Evolutionary conservation across 345 rosid species (phyloP).

Genomic region (Arabidopsis arenosa): DNA sequence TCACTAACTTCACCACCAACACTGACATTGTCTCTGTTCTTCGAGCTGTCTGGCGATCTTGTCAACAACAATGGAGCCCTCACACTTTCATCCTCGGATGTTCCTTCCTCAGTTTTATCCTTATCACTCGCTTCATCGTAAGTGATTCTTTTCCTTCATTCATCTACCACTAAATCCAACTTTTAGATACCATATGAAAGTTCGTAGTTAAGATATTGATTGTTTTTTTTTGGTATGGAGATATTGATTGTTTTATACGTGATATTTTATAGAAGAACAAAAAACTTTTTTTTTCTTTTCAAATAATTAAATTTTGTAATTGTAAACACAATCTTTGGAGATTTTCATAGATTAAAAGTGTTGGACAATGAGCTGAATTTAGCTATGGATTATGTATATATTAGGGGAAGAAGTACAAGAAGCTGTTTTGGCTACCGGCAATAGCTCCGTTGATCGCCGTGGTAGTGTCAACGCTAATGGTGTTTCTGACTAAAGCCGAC

Average conservation of each 20-base stretch:
- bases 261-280: no score
- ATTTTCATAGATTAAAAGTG: neutral
- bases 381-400: neutral
- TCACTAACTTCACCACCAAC: constrained; percentile 72
- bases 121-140: constrained; percentile 69
- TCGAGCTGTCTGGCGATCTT: constrained; percentile 65
- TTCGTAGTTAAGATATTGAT: no score
- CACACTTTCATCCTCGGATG: constrained; percentile 31
- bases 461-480: constrained; percentile 66
- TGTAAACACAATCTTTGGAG: neutral
- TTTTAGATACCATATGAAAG: neutral
- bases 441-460: constrained; percentile 85
- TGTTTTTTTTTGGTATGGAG: no score
- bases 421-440: constrained; percentile 87
- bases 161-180: neutral
- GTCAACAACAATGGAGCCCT: constrained; percentile 68
- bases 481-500: constrained; percentile 81
- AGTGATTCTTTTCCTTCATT: constrained; percentile 30
- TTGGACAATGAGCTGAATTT: neutral
- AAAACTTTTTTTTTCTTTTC: neutral
- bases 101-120: constrained; percentile 54
- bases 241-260: neutral
- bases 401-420: constrained; percentile 74
- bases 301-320: neutral
- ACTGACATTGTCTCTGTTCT: constrained; percentile 82